Conservation (phyloP, 1,284 basidiomycete species). For the Boletus mariae region DNA sequence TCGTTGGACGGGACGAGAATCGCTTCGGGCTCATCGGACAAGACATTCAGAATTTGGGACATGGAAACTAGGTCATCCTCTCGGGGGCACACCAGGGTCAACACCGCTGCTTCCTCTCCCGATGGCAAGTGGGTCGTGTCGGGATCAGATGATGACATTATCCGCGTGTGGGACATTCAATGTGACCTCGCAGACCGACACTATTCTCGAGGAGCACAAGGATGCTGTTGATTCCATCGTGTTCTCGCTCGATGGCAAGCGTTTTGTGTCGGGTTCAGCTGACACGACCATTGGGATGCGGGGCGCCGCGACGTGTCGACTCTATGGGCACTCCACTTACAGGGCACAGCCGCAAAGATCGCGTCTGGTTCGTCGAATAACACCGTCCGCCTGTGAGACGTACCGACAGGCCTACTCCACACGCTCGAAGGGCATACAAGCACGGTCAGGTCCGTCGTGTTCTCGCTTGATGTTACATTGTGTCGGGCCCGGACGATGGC, state of each 20-base stretch:
- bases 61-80: not conserved
- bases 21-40: not conserved
- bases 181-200: not conserved
- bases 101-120: not conserved
- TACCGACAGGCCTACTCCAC: not conserved
- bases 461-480: not conserved
- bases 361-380: not conserved
- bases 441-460: not conserved
- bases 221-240: not conserved
- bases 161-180: not conserved
- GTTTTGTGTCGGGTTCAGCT: not conserved
- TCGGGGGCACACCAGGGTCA: not conserved
- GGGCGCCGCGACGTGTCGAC: not conserved
- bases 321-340: not conserved
- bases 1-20: not conserved
- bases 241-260: not conserved
- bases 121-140: not conserved
- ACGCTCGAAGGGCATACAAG: not conserved
- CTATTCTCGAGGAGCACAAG: not conserved
- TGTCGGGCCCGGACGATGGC: not conserved
- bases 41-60: slow-evolving; percentile 1
- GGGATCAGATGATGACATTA: not conserved
- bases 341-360: not conserved
- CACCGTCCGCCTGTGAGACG: not conserved
- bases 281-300: not conserved